Evolutionary conservation across 495 filamentous ascomycete species (phyloP).

Genomic region (Hyaloscypha hepaticicola): DNA sequence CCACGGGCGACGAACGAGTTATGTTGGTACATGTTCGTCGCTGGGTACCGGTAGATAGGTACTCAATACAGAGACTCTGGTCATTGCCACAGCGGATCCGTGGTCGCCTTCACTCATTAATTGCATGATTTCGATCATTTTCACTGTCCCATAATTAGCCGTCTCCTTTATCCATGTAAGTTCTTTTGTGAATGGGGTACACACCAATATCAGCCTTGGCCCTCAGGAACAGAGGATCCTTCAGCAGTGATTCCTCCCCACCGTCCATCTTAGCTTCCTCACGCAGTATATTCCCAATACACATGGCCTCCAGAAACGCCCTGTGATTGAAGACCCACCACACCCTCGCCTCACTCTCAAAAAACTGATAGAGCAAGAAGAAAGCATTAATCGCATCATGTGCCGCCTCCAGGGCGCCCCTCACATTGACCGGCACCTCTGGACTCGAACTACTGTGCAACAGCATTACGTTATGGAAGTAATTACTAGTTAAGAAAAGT

Average conservation of each 20-base stretch:
- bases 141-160: constrained; percentile 33
- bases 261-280: constrained; percentile 29
- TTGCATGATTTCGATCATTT: constrained; percentile 60
- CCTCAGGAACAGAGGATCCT: constrained; percentile 54
- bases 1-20: too few species aligned
- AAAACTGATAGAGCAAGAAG: constrained; percentile 62
- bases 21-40: neutral
- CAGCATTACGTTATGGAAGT: constrained; percentile 73
- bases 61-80: constrained; percentile 54
- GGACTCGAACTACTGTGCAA: constrained; percentile 60
- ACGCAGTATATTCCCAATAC: constrained; percentile 32
- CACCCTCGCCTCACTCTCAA: constrained; percentile 63
- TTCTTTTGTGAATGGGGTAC: constrained; percentile 23
- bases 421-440: constrained; percentile 59
- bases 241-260: constrained; percentile 20
- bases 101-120: constrained; percentile 51
- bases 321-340: constrained; percentile 80
- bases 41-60: constrained; percentile 45
- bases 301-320: constrained; percentile 62
- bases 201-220: constrained; percentile 56
- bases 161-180: neutral
- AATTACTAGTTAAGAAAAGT: constrained; percentile 67
- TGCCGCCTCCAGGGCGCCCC: constrained; percentile 66
- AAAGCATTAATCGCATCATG: constrained; percentile 53
- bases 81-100: constrained; percentile 51